phyloP scores from a whole-genome alignment of 2,329 filamentous ascomycete species.

The Waltergamsia citrina region DNA sequence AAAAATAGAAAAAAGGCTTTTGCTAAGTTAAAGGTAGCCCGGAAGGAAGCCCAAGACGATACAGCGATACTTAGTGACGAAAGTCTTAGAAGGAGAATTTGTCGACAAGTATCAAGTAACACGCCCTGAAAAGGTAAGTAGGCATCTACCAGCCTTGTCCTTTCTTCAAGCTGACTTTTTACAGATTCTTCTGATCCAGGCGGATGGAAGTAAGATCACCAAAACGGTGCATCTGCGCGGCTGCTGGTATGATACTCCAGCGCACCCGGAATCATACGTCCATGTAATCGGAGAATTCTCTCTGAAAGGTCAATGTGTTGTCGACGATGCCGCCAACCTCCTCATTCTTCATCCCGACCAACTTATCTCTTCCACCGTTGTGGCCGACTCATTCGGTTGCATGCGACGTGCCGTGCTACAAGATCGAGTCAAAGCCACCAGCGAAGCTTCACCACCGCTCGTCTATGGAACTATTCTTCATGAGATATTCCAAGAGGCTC shows the following conservation, averaged over 20 bases:
- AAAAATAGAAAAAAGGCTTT: constrained; percentile 15
- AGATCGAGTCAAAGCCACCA: constrained; percentile 87
- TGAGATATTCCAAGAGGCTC: constrained; percentile 86
- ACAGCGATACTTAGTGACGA: constrained; percentile 76
- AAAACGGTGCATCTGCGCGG: constrained; percentile 70
- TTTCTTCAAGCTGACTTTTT: constrained; percentile 8
- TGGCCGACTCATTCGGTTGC: constrained; percentile 94
- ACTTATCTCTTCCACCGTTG: constrained; percentile 85
- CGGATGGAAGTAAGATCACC: constrained; percentile 58
- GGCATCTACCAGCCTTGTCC: neutral
- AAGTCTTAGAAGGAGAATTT: constrained; percentile 62
- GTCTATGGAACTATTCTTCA: constrained; percentile 92
- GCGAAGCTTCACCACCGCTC: constrained; percentile 67
- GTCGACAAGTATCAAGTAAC: constrained; percentile 49
- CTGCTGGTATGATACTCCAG: constrained; percentile 78
- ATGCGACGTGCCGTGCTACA: constrained; percentile 86
- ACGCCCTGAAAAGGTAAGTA: constrained; percentile 62
- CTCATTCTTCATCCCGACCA: constrained; percentile 92
- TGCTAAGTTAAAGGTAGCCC: constrained; percentile 62
- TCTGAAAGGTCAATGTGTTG: constrained; percentile 59
- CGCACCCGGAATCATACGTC: constrained; percentile 65
- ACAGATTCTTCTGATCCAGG: constrained; percentile 72
- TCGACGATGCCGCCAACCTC: constrained; percentile 76
- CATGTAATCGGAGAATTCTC: constrained; percentile 80
- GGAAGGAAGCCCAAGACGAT: constrained; percentile 62